Evolutionary conservation across 345 rosid species (phyloP), one percentile per base, ranked within the genome.

Genomic region (Arabis hirsuta): DNA sequence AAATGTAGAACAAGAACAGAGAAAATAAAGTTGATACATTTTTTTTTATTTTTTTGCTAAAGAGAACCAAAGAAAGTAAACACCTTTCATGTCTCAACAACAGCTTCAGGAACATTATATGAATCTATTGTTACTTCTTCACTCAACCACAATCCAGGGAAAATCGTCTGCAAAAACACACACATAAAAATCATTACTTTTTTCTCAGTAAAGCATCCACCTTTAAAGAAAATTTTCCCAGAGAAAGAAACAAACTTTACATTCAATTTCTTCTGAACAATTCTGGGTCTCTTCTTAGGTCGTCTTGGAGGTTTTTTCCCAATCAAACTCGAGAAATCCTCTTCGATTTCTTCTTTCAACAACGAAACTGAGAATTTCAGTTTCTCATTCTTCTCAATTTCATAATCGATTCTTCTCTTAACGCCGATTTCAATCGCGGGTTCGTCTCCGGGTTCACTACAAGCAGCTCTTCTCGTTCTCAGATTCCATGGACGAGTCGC

Each of bases 261-360:
- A 54, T 68, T 69, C 52, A 75, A 41, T 69, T 75, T 61, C 64
- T 62, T 75, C 74, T 75, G 79, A 54, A 75, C 70, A 27, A 61
- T n/a, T 9, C 45, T 59, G 10, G 79, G 70, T 62, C 79, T 75
- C 74, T 75, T 75, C 70, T 75, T 75, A 34, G 79, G 79, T 68
- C 79, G 62, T 13, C 64, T 61, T 2, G 79, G 57, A 24, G 64
- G 69, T 61, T 36, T 61, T 45, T 69, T 68, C 52, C 79, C 79
- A 47, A 53, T 53, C 3, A 62, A 19, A 5, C 1, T 7, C 0
- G 58, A 61, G 59, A 46, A 75, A 19, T 75, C 79, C 4, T 75
- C 53, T 44, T 75, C 79, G 7, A 68, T 75, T 32, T 75, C 79
- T 19, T 64, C 36, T 39, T 56, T 75, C 64, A 41, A 16, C 26